A percentile compares a stretch with the other conserved stretches of the same genome.
These are phyloP conservation scores for Irineochytrium annulatum DNA, from an alignment of 192 early-diverging fungal species.

Conservation along the genomic window DNA sequence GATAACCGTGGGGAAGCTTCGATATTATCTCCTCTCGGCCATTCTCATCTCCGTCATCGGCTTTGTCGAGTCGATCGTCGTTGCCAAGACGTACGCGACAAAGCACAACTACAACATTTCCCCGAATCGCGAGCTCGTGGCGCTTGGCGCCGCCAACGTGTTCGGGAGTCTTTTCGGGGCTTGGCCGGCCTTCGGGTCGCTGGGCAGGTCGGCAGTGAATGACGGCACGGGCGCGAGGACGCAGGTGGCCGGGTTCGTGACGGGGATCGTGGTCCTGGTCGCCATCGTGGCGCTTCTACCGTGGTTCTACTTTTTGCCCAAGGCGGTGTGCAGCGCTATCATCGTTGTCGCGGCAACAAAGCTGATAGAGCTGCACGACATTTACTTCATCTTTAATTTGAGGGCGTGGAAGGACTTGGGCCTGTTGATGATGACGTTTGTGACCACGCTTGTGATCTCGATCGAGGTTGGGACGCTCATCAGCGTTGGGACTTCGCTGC, in stretches of 20 bases:
- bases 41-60: slow-evolving; percentile 93
- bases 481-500: slow-evolving; percentile 79
- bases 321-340: slow-evolving; percentile 61
- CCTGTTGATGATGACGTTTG: slow-evolving; percentile 81
- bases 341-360: slow-evolving; percentile 51
- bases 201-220: slow-evolving; percentile 90
- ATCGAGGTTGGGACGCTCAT: slow-evolving; percentile 91
- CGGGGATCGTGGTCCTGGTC: slow-evolving; percentile 69
- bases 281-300: slow-evolving; percentile 81
- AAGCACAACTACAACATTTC: slow-evolving; percentile 89
- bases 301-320: slow-evolving; percentile 78
- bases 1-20: slow-evolving; percentile 56
- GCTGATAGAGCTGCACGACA: slow-evolving; percentile 50
- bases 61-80: slow-evolving; percentile 95
- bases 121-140: slow-evolving; percentile 95
- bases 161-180: slow-evolving; percentile 73
- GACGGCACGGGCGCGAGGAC: slow-evolving; percentile 87
- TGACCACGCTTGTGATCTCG: slow-evolving; percentile 83
- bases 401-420: slow-evolving; percentile 70
- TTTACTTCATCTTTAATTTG: slow-evolving; percentile 43
- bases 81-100: slow-evolving; percentile 87
- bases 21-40: slow-evolving; percentile 71
- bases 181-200: slow-evolving; percentile 82
- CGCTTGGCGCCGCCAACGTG: slow-evolving; percentile 86
- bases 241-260: slow-evolving; percentile 83